These are phyloP conservation scores for Pyrus communis DNA, from an alignment of 306 rosid species.

Conservation along the genomic window DNA sequence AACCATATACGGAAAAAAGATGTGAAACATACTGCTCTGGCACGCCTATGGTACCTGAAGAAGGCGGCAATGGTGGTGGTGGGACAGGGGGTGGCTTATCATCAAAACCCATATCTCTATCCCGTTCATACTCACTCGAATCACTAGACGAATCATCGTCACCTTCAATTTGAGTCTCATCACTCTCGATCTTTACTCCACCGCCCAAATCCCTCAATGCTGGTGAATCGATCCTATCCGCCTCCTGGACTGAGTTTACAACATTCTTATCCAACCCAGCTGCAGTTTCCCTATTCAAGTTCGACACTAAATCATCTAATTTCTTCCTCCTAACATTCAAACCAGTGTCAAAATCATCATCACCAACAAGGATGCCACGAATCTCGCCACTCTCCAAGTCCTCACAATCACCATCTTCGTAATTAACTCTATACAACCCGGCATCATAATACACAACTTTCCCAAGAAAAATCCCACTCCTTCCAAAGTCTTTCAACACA, in stretches of 20 bases:
- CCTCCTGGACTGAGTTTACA: constrained; percentile 9
- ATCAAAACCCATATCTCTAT: constrained; percentile 25
- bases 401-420: constrained; percentile 85
- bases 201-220: constrained; percentile 24
- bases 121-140: constrained; percentile 22
- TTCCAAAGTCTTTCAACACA: constrained; percentile 57
- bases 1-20: constrained; percentile 76
- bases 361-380: constrained; percentile 42
- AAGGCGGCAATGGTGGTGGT: constrained; percentile 47
- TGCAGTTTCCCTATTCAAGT: not conserved
- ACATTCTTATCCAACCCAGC: constrained; percentile 10
- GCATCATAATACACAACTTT: constrained; percentile 56
- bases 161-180: constrained; percentile 25
- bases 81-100: constrained; percentile 31
- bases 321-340: constrained; percentile 34
- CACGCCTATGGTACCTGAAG: constrained; percentile 76
- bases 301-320: constrained; percentile 37
- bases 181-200: constrained; percentile 18
- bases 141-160: constrained; percentile 41
- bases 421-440: constrained; percentile 64
- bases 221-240: constrained; percentile 21
- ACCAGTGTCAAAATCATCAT: constrained; percentile 27
- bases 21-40: constrained; percentile 67
- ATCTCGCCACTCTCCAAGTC: constrained; percentile 81
- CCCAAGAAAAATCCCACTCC: constrained; percentile 61